Conservation (phyloP, 106 monocot species). For the Acorus calamus region DNA sequence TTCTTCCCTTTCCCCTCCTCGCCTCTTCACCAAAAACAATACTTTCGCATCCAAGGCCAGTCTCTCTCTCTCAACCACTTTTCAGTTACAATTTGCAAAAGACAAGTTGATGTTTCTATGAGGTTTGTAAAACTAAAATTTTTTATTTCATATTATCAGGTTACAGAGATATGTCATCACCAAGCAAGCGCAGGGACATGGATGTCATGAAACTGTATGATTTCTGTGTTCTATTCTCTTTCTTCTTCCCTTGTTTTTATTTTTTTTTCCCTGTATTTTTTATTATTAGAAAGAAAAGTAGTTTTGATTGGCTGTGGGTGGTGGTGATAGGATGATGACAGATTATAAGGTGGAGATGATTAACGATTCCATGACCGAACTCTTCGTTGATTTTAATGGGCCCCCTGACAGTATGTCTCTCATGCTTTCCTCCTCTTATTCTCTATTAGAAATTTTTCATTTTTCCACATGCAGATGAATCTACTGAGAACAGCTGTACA, state of each 20-base stretch:
- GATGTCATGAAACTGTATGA: conserved; percentile 17
- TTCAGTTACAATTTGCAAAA: too few species aligned
- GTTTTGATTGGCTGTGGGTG: background rate
- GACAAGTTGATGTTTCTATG: too few species aligned
- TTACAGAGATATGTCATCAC: conserved; percentile 5
- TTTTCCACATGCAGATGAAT: too few species aligned
- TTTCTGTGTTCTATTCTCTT: background rate
- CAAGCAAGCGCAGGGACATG: conserved; percentile 10
- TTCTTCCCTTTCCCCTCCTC: too few species aligned
- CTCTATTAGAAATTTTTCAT: too few species aligned
- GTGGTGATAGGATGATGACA: conserved; percentile 10
- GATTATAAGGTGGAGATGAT: conserved; percentile 15
- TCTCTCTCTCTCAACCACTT: too few species aligned
- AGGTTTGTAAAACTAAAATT: too few species aligned
- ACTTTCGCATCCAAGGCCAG: too few species aligned
- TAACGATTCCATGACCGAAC: conserved; percentile 3
- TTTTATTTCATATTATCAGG: too few species aligned
- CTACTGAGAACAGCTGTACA: too few species aligned
- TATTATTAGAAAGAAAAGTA: background rate
- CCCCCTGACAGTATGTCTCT: conserved; percentile 4
- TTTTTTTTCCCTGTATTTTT: background rate
- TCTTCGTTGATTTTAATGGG: conserved; percentile 10
- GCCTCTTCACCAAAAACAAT: too few species aligned
- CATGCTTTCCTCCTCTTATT: background rate
- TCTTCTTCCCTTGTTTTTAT: background rate